Percentiles rank a stretch among this genome's conserved stretches.
Evolutionary conservation across 306 rosid species (phyloP).

Genomic region (Inga laurina): DNA sequence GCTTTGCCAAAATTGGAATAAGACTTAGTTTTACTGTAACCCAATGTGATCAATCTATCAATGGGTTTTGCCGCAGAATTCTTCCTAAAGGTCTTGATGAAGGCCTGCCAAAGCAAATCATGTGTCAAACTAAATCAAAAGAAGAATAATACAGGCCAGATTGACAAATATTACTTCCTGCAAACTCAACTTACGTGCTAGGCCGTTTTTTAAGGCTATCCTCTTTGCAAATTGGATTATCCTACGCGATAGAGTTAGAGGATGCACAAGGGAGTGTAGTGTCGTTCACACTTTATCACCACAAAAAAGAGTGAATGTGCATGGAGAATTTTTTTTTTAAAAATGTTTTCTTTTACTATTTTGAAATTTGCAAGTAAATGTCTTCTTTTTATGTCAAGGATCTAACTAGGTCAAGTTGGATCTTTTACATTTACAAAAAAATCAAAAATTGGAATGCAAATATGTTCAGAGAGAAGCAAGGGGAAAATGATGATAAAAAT

Average conservation of each 20-base stretch:
- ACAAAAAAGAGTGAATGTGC: background rate
- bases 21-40: constrained; percentile 41
- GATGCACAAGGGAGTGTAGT: background rate
- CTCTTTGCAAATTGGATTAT: background rate
- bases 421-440: background rate
- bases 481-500: background rate
- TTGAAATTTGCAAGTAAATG: background rate
- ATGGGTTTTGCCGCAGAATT: background rate
- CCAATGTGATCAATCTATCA: constrained; percentile 1
- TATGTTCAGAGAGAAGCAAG: background rate
- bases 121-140: background rate
- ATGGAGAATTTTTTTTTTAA: background rate
- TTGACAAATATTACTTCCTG: background rate
- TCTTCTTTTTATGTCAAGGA: background rate
- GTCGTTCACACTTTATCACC: background rate
- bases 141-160: background rate
- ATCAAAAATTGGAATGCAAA: too few relatives aligned
- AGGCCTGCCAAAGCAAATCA: too few relatives aligned
- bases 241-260: background rate
- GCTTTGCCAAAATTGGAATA: constrained; percentile 62
- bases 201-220: background rate
- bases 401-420: background rate
- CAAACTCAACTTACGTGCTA: background rate
- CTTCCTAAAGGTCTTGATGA: background rate
- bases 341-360: background rate